These are phyloP conservation scores for Globisporangium nunn DNA, from an alignment of 352 stramenopile species.

Conservation along the genomic window DNA sequence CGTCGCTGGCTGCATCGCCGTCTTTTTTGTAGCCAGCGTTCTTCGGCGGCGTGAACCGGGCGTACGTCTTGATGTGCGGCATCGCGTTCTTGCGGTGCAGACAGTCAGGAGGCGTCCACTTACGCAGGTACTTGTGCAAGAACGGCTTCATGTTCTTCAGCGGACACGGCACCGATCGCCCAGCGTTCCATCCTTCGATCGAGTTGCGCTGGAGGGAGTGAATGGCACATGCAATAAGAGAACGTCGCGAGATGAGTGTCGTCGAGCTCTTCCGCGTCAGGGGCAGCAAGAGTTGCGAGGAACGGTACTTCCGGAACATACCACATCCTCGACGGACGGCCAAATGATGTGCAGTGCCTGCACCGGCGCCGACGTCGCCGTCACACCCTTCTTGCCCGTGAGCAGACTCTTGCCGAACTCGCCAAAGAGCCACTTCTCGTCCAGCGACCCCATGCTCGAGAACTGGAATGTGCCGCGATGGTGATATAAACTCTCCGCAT, in stretches of 20 bases:
- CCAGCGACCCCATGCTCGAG: constrained; percentile 73
- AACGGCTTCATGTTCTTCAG: constrained; percentile 86
- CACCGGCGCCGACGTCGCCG: constrained; percentile 23
- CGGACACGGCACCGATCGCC: constrained; percentile 60
- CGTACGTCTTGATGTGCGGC: constrained; percentile 82
- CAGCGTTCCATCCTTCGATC: constrained; percentile 69
- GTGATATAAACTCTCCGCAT: neutral
- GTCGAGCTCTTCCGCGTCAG: no score
- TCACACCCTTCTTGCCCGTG: constrained; percentile 28
- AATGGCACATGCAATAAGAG: neutral
- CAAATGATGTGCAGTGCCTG: constrained; percentile 74
- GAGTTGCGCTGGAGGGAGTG: constrained; percentile 48
- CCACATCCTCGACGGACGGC: constrained; percentile 73
- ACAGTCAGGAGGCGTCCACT: constrained; percentile 47
- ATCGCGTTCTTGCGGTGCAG: constrained; percentile 72
- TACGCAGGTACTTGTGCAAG: constrained; percentile 77
- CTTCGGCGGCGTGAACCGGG: constrained; percentile 32
- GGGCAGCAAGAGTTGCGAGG: no score
- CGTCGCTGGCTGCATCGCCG: constrained; percentile 7
- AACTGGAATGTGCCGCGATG: constrained; percentile 29
- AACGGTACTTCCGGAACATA: constrained; percentile 15
- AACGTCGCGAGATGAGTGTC: neutral
- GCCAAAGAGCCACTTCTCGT: constrained; percentile 78
- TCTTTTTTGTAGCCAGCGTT: no score
- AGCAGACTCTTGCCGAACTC: constrained; percentile 67